These are phyloP conservation scores for Cladosporium sp. DNA, from an alignment of 2,329 filamentous ascomycete genomes.

Conservation along the genomic window DNA sequence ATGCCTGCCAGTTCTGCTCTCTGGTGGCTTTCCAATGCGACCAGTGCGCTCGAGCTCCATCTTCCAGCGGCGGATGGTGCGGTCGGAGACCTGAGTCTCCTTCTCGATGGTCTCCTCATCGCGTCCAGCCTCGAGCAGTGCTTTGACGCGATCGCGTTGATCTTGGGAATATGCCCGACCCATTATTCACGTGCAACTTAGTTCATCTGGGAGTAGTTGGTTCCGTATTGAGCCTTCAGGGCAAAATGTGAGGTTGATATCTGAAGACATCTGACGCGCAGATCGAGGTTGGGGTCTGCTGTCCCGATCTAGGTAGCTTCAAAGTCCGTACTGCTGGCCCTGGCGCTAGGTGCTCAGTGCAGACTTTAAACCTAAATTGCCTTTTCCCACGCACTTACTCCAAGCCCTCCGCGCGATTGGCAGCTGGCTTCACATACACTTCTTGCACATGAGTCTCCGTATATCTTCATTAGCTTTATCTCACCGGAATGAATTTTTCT, in stretches of 20 bases:
- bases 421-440: not conserved
- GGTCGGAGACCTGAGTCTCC: conserved; percentile 39
- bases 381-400: not conserved
- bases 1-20: conserved; percentile 38
- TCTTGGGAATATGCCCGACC: conserved; percentile 31
- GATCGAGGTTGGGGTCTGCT: too few relatives aligned
- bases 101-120: conserved; percentile 40
- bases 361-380: too few relatives aligned
- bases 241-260: not conserved
- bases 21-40: conserved; percentile 40
- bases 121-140: conserved; percentile 35
- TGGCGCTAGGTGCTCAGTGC: too few relatives aligned
- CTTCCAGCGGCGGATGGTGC: conserved; percentile 39
- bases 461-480: not conserved
- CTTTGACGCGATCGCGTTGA: conserved; percentile 31
- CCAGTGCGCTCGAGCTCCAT: conserved; percentile 40
- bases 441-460: not conserved
- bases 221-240: not conserved
- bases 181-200: too few relatives aligned
- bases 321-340: too few relatives aligned
- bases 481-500: not conserved
- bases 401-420: not conserved
- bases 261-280: not conserved
- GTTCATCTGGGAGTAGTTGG: too few relatives aligned
- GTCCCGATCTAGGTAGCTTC: too few relatives aligned